Evolutionary conservation across 495 filamentous ascomycete genomes (phyloP).

Genomic region (Aspergillus egyptiacus): DNA sequence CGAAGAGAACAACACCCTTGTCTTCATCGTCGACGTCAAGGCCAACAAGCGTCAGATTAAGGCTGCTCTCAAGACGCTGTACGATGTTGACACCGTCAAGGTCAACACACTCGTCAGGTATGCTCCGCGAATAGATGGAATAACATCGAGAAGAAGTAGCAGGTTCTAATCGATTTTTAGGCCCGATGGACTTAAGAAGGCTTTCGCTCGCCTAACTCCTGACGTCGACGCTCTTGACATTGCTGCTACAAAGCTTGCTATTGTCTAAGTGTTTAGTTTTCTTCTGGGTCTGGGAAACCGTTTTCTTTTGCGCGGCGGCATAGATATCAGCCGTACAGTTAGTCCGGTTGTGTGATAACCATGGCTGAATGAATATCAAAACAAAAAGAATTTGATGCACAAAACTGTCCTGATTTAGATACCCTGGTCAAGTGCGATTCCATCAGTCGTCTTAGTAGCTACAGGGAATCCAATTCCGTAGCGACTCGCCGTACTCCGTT

Average conservation of each 20-base stretch:
- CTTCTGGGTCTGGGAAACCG: constrained; percentile 39
- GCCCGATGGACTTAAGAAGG: constrained; percentile 97
- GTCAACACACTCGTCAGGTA: constrained; percentile 98
- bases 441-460: too few species aligned
- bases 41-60: constrained; percentile 99
- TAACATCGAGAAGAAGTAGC: not conserved
- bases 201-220: constrained; percentile 85
- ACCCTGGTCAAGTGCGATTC: not conserved
- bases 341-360: constrained; percentile 28
- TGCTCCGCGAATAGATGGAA: constrained; percentile 8
- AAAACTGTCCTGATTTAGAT: constrained; percentile 10
- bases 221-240: constrained; percentile 99
- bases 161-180: constrained; percentile 39
- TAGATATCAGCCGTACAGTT: constrained; percentile 39
- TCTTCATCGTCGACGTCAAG: constrained; percentile 98
- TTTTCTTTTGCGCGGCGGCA: constrained; percentile 40
- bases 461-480: too few species aligned
- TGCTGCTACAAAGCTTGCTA: constrained; percentile 95
- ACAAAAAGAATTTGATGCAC: constrained; percentile 33
- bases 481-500: too few species aligned
- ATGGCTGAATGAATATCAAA: constrained; percentile 41
- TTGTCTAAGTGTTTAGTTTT: constrained; percentile 65
- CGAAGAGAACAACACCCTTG: constrained; percentile 99
- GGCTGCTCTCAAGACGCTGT: constrained; percentile 95
- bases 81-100: constrained; percentile 96